These are phyloP conservation scores for Cerrena zonata DNA, from an alignment of 1,284 basidiomycete genomes.

Conservation along the genomic window DNA sequence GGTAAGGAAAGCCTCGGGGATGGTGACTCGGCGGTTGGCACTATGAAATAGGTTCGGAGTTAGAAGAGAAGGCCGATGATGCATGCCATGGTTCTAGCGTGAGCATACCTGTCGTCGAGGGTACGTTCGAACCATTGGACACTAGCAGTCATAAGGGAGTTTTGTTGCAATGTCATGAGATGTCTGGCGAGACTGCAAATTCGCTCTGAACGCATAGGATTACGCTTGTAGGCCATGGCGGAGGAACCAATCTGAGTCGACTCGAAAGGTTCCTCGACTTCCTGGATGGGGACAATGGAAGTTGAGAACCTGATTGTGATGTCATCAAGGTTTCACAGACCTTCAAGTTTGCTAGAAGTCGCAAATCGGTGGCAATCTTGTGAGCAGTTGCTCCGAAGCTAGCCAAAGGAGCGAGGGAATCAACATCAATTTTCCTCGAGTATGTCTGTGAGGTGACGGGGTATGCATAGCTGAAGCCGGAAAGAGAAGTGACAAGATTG, in stretches of 20 bases:
- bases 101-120: slow-evolving; percentile 76
- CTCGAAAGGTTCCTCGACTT: slow-evolving; percentile 98
- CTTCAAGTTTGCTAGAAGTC: slow-evolving; percentile 89
- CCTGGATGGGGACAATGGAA: slow-evolving; percentile 36
- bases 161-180: slow-evolving; percentile 89
- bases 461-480: slow-evolving; percentile 90
- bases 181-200: slow-evolving; percentile 93
- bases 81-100: slow-evolving; percentile 2
- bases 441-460: slow-evolving; percentile 99
- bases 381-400: slow-evolving; percentile 93
- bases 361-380: slow-evolving; percentile 95
- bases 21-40: slow-evolving; percentile 91
- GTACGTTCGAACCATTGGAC: slow-evolving; percentile 98
- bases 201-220: slow-evolving; percentile 98
- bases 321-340: no score
- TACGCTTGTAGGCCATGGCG: slow-evolving; percentile 99
- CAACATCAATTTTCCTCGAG: slow-evolving; percentile 94
- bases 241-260: slow-evolving; percentile 98
- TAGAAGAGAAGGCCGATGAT: background rate
- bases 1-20: slow-evolving; percentile 95
- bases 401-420: slow-evolving; percentile 85
- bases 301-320: background rate
- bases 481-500: slow-evolving; percentile 81
- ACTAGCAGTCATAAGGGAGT: slow-evolving; percentile 85
- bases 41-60: slow-evolving; percentile 41